phyloP scores from a whole-genome alignment of 768 basidiomycete genomes.

The Suillus clintonianus region DNA sequence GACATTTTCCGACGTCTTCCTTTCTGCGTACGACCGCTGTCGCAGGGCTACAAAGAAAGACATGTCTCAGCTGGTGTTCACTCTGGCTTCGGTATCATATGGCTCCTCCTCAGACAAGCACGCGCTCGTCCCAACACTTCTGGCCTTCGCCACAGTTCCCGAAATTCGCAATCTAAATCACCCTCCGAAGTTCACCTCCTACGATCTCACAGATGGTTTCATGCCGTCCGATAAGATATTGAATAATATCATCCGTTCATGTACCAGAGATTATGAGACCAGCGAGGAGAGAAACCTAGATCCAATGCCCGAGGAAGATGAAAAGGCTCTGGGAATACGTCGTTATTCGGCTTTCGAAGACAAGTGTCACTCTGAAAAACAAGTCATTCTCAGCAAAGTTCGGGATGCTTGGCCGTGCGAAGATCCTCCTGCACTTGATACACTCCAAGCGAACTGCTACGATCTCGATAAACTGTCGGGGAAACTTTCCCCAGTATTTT shows the following conservation, averaged over 20 bases:
- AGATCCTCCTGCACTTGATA: conserved; percentile 1
- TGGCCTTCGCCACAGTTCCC: conserved; percentile 30
- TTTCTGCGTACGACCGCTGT: conserved; percentile 30
- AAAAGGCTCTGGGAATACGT: background rate
- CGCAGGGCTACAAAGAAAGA: conserved; percentile 13
- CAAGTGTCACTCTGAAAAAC: conserved; percentile 9
- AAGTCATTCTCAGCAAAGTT: conserved; percentile 1
- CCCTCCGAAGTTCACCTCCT: conserved; percentile 19
- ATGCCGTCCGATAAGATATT: conserved; percentile 2
- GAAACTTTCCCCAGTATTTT: conserved; percentile 7
- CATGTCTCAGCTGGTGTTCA: conserved; percentile 29
- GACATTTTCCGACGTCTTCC: conserved; percentile 21
- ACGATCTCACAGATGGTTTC: conserved; percentile 13
- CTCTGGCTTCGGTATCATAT: conserved; percentile 35
- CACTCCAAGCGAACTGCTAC: conserved; percentile 5
- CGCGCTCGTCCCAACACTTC: conserved; percentile 26
- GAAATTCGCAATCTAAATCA: conserved; percentile 5
- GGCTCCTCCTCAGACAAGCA: conserved; percentile 12
- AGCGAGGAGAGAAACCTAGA: conserved; percentile 15
- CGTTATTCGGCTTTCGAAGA: conserved; percentile 8
- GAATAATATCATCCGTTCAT: background rate
- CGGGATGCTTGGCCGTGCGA: conserved; percentile 20
- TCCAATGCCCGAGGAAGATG: conserved; percentile 1
- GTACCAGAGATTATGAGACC: conserved; percentile 1
- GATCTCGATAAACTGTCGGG: conserved; percentile 4